These are phyloP conservation scores for Venustampulla echinocandica DNA, from an alignment of 495 filamentous ascomycete species.

Conservation along the genomic window DNA sequence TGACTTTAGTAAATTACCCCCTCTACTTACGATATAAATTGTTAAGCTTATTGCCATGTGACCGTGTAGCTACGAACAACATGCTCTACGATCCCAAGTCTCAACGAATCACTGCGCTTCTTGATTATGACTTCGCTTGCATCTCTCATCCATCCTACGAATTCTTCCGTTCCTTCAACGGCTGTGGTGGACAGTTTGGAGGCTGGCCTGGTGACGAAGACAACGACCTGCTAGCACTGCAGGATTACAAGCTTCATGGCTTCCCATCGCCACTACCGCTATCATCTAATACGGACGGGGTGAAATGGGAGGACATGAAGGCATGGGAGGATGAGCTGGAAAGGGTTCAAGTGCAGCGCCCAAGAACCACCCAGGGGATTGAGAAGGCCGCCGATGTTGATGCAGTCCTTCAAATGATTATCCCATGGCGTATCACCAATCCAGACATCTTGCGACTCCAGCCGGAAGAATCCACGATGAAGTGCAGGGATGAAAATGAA, in stretches of 20 bases:
- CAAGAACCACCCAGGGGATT: slow-evolving; percentile 26
- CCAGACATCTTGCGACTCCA: slow-evolving; percentile 24
- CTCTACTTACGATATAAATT: too few relatives aligned
- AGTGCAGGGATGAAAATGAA: slow-evolving; percentile 17
- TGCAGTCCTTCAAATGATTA: slow-evolving; percentile 19
- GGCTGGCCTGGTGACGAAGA: slow-evolving; percentile 23
- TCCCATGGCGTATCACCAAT: slow-evolving; percentile 24
- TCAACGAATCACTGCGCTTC: slow-evolving; percentile 21
- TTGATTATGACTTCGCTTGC: slow-evolving; percentile 26
- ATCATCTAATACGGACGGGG: too few relatives aligned
- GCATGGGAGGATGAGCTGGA: slow-evolving; percentile 26
- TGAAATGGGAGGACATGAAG: slow-evolving; percentile 24
- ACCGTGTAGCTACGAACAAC: slow-evolving; percentile 20
- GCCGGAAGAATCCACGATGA: slow-evolving; percentile 16
- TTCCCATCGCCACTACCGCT: slow-evolving; percentile 24
- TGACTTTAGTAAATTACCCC: slow-evolving; percentile 20
- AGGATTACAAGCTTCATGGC: slow-evolving; percentile 24
- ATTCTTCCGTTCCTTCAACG: slow-evolving; percentile 24
- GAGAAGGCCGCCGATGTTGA: slow-evolving; percentile 27
- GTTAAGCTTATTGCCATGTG: too few relatives aligned
- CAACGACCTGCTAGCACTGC: slow-evolving; percentile 12
- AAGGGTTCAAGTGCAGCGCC: slow-evolving; percentile 22
- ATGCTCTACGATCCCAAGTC: slow-evolving; percentile 23
- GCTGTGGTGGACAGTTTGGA: slow-evolving; percentile 18
- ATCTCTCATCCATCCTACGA: slow-evolving; percentile 26